Evolutionary conservation across 495 filamentous ascomycete genomes (phyloP).

Genomic region (Daldinia grandis): DNA sequence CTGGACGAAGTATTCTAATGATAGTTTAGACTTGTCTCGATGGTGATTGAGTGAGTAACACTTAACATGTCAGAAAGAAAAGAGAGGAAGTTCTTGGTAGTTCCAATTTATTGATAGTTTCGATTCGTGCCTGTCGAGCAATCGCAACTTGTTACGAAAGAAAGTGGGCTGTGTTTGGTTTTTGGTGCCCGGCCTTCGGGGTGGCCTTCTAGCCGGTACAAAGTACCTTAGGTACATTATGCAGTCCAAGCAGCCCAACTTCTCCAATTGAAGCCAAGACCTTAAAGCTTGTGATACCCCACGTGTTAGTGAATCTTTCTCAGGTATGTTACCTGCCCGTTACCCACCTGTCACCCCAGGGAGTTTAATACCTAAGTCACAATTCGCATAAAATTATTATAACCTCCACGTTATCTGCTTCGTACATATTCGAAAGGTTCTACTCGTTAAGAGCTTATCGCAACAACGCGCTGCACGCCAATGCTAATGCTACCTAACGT

Average conservation of each 20-base stretch:
- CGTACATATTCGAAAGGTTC: neutral
- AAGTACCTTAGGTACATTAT: neutral
- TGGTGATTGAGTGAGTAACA: constrained; percentile 15
- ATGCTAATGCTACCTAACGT: constrained; percentile 15
- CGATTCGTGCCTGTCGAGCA: constrained; percentile 40
- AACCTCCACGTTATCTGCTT: neutral
- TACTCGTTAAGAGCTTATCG: neutral
- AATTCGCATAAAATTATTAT: neutral
- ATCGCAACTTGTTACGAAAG: constrained; percentile 37
- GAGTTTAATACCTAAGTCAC: neutral
- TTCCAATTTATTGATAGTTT: constrained; percentile 41
- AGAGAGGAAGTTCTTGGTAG: constrained; percentile 19
- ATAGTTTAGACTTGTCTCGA: constrained; percentile 10
- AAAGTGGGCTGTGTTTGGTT: constrained; percentile 41
- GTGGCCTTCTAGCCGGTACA: constrained; percentile 7
- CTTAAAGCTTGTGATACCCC: neutral
- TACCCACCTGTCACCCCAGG: too few species aligned
- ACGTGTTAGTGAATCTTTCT: neutral
- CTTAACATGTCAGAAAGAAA: constrained; percentile 6
- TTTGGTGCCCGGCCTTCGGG: constrained; percentile 29
- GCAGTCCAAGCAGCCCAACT: neutral
- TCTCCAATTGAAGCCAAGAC: neutral
- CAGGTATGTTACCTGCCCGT: too few species aligned
- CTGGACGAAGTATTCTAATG: constrained; percentile 6
- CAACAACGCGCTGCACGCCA: constrained; percentile 19